phyloP scores from a whole-genome alignment of 768 basidiomycete species.

The Naganishia onofrii region DNA sequence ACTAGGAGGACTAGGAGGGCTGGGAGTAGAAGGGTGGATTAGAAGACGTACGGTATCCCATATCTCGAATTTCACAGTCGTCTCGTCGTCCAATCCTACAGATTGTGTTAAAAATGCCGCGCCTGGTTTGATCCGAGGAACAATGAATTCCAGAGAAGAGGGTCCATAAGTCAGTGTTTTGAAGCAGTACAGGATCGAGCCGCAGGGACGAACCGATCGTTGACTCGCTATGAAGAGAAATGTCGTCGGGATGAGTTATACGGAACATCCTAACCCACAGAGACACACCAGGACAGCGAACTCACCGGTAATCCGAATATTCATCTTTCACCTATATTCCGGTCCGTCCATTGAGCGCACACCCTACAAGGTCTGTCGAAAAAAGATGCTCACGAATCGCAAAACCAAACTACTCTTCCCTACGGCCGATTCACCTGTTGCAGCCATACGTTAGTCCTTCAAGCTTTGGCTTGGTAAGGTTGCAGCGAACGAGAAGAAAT shows the following conservation, averaged over 20 bases:
- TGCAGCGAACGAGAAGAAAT: too few species aligned
- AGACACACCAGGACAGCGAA: not conserved
- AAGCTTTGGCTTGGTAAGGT: too few species aligned
- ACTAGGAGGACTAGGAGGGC: too few species aligned
- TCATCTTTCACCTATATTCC: slow-evolving; percentile 51
- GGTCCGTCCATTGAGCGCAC: not conserved
- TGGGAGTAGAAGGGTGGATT: slow-evolving; percentile 4
- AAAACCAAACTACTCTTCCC: slow-evolving; percentile 90
- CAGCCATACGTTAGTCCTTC: too few species aligned
- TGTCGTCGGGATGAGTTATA: too few species aligned
- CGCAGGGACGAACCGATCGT: slow-evolving; percentile 42
- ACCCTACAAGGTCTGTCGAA: slow-evolving; percentile 2
- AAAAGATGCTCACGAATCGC: slow-evolving; percentile 69
- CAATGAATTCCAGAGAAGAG: not conserved
- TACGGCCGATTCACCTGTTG: slow-evolving; percentile 88
- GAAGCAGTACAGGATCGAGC: not conserved
- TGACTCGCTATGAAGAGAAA: slow-evolving; percentile 42
- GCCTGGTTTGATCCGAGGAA: slow-evolving; percentile 45
- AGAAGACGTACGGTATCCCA: slow-evolving; percentile 62
- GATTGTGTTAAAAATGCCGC: slow-evolving; percentile 99
- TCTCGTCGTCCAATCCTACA: slow-evolving; percentile 80
- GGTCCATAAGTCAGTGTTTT: not conserved
- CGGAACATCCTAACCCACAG: not conserved
- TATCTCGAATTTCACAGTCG: slow-evolving; percentile 95
- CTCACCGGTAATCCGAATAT: slow-evolving; percentile 53